Conservation (phyloP, 129 eudicot species). For the Flaveria brownii region DNA sequence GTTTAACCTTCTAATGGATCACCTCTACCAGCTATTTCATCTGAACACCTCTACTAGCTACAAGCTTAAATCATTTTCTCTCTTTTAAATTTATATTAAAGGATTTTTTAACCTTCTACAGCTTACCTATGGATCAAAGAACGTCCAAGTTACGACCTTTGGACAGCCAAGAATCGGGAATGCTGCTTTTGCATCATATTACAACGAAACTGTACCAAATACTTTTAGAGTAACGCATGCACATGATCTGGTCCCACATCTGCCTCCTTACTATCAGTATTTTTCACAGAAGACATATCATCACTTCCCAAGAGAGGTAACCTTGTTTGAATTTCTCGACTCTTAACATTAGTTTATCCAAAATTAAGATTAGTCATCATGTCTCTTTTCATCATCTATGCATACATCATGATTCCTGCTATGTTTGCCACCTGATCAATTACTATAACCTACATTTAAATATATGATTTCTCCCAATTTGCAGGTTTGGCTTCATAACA, state of each 20-base stretch:
- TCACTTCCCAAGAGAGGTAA: constrained; percentile 98
- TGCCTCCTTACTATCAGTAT: constrained; percentile 83
- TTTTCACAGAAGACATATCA: constrained; percentile 82
- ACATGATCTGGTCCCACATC: constrained; percentile 91
- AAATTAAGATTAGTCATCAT: neutral
- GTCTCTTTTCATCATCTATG: neutral
- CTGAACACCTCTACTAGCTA: neutral
- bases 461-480: constrained; percentile 13
- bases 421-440: neutral
- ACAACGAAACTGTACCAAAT: constrained; percentile 64
- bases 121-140: constrained; percentile 58
- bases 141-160: constrained; percentile 80
- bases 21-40: too few relatives aligned
- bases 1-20: too few relatives aligned
- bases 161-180: constrained; percentile 98
- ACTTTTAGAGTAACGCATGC: constrained; percentile 81
- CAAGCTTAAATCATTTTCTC: neutral
- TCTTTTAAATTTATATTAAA: neutral
- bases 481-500: constrained; percentile 82
- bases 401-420: neutral
- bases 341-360: neutral
- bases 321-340: constrained; percentile 10
- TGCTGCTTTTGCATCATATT: constrained; percentile 83
- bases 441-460: neutral
- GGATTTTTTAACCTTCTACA: constrained; percentile 29